phyloP scores from a whole-genome alignment of 176 grass and related monocot genomes.

The Elymus sibiricus region DNA sequence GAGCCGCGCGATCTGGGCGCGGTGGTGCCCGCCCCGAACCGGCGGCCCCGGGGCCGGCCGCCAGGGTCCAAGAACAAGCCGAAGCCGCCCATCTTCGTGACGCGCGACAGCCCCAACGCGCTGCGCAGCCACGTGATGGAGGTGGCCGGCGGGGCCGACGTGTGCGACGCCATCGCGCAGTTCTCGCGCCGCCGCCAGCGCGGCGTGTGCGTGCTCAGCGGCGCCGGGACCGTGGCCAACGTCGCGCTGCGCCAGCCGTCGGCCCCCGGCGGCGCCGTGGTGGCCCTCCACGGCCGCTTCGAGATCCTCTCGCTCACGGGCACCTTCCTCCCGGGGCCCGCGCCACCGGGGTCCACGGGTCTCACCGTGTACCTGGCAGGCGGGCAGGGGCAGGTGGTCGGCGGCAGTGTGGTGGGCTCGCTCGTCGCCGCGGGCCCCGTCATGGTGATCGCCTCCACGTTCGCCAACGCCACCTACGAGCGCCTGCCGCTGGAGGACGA shows the following conservation, averaged over 20 bases:
- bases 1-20: conserved; percentile 60
- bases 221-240: conserved; percentile 81
- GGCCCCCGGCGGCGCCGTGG: conserved; percentile 59
- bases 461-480: conserved; percentile 94
- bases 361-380: conserved; percentile 89
- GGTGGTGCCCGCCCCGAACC: conserved; percentile 45
- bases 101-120: conserved; percentile 90
- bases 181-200: conserved; percentile 85
- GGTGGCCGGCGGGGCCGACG: conserved; percentile 80
- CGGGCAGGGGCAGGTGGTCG: conserved; percentile 88
- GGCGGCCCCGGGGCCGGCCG: conserved; percentile 76
- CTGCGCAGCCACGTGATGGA: conserved; percentile 94
- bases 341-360: conserved; percentile 84
- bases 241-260: conserved; percentile 84
- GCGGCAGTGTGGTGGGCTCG: conserved; percentile 77
- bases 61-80: conserved; percentile 98
- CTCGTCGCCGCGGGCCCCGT: conserved; percentile 75
- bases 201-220: conserved; percentile 93
- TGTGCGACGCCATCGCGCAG: conserved; percentile 84
- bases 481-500: conserved; percentile 77
- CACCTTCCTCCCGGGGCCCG: conserved; percentile 82
- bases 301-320: conserved; percentile 93
- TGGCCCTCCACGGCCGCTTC: conserved; percentile 83
- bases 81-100: conserved; percentile 93
- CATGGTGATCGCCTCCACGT: conserved; percentile 97